Conservation (phyloP, 1,284 basidiomycete species). For the Ganoderma meredithae region DNA sequence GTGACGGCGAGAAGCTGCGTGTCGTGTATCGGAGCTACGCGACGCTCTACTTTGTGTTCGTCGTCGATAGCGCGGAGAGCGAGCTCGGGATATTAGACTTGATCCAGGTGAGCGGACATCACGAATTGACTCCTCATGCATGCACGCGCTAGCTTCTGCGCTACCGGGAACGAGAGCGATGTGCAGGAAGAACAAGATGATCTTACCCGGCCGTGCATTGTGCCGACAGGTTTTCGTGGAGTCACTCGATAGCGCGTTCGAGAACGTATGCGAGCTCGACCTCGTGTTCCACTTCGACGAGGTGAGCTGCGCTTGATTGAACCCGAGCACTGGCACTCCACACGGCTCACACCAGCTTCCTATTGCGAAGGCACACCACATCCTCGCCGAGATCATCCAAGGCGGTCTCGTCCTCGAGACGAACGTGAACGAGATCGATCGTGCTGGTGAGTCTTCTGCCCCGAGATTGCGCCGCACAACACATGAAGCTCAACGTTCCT, state of each 20-base stretch:
- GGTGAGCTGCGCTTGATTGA: slow-evolving; percentile 50
- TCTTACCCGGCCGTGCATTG: neutral
- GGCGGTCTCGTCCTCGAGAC: slow-evolving; percentile 99
- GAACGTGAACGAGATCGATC: slow-evolving; percentile 90
- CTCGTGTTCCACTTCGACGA: slow-evolving; percentile 99
- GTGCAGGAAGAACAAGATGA: neutral
- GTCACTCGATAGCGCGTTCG: slow-evolving; percentile 93
- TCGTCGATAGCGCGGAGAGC: slow-evolving; percentile 94
- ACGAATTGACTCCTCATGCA: neutral
- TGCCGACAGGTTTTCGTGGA: slow-evolving; percentile 93
- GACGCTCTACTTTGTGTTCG: slow-evolving; percentile 96
- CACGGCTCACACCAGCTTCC: slow-evolving; percentile 6
- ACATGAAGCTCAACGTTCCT: neutral
- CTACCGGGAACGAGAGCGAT: neutral
- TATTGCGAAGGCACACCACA: slow-evolving; percentile 82
- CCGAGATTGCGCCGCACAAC: slow-evolving; percentile 13
- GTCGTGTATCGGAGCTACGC: slow-evolving; percentile 91
- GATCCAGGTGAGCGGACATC: slow-evolving; percentile 79
- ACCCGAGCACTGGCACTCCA: neutral
- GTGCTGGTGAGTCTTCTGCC: slow-evolving; percentile 61
- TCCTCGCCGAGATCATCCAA: slow-evolving; percentile 95
- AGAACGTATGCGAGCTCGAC: slow-evolving; percentile 99
- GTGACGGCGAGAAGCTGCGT: slow-evolving; percentile 65
- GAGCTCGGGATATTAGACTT: slow-evolving; percentile 96
- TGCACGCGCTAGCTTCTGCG: neutral